Conservation (phyloP, 768 basidiomycete species). For the Leccinum fibrillosum region DNA sequence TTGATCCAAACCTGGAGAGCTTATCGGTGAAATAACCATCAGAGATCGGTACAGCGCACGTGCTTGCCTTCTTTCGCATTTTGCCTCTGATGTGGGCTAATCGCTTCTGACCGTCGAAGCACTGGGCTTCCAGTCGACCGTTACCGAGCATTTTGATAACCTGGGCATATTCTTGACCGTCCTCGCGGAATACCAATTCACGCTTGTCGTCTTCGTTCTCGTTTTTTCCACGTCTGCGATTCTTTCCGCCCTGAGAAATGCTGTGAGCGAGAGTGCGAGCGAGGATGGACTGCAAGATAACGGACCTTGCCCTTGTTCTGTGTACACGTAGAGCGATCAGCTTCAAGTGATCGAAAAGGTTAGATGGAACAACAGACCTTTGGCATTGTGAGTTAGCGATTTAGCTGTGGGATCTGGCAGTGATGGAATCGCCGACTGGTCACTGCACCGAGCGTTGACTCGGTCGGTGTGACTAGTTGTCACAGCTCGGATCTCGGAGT, state of each 20-base stretch:
- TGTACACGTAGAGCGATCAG: constrained; percentile 1
- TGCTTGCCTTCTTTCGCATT: constrained; percentile 95
- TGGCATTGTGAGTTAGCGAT: constrained; percentile 16
- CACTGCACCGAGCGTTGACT: not conserved
- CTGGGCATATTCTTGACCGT: constrained; percentile 98
- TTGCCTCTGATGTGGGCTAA: constrained; percentile 98
- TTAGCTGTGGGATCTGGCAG: not conserved
- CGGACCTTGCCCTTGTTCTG: constrained; percentile 31
- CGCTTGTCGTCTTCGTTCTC: constrained; percentile 99
- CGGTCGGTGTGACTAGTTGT: not conserved
- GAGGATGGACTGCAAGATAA: not conserved
- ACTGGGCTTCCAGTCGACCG: constrained; percentile 91
- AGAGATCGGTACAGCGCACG: not conserved
- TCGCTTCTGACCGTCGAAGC: constrained; percentile 98
- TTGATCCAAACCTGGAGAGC: constrained; percentile 91
- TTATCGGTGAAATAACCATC: constrained; percentile 3
- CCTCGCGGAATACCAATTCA: constrained; percentile 97
- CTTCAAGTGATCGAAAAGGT: not conserved
- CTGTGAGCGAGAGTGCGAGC: not conserved
- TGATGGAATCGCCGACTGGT: not conserved
- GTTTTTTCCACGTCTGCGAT: constrained; percentile 99
- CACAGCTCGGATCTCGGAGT: not conserved
- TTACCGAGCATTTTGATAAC: constrained; percentile 99
- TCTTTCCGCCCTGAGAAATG: constrained; percentile 86
- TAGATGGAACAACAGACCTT: constrained; percentile 15